phyloP scores from a whole-genome alignment of 73 alveolate genomes.

The Halteria grandinella region DNA sequence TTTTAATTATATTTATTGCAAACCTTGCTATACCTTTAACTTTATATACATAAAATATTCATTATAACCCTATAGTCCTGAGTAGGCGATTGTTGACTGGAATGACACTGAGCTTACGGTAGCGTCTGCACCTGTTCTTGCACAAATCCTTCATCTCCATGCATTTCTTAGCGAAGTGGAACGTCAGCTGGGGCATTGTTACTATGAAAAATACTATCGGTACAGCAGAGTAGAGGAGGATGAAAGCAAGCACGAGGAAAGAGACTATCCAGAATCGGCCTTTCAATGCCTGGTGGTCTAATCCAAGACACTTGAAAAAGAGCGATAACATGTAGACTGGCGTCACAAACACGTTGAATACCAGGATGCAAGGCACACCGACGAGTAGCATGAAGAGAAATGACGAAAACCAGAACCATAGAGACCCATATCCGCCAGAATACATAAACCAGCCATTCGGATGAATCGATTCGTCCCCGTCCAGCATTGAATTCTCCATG shows the following conservation, averaged over 20 bases:
- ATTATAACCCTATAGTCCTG: background rate
- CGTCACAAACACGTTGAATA: constrained; percentile 1
- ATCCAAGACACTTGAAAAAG: background rate
- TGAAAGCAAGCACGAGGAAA: background rate
- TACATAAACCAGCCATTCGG: constrained; percentile 4
- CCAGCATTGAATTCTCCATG: too few relatives aligned
- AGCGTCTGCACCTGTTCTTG: constrained; percentile 15
- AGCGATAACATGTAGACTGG: constrained; percentile 11
- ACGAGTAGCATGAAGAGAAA: background rate
- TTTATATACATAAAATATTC: background rate
- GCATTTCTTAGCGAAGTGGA: background rate
- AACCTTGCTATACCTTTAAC: background rate
- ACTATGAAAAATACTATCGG: constrained; percentile 2
- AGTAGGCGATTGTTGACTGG: constrained; percentile 16
- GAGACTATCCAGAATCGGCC: background rate
- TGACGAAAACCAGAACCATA: constrained; percentile 3
- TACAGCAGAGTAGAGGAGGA: background rate
- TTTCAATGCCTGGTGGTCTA: background rate
- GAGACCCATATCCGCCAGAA: background rate
- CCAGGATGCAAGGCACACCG: background rate
- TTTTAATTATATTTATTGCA: background rate
- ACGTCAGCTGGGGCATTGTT: constrained; percentile 22
- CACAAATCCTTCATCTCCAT: background rate
- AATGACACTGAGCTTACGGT: background rate
- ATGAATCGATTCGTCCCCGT: background rate